Conservation (phyloP, 2,329 filamentous ascomycete genomes). For the Pseudopithomyces maydicus region DNA sequence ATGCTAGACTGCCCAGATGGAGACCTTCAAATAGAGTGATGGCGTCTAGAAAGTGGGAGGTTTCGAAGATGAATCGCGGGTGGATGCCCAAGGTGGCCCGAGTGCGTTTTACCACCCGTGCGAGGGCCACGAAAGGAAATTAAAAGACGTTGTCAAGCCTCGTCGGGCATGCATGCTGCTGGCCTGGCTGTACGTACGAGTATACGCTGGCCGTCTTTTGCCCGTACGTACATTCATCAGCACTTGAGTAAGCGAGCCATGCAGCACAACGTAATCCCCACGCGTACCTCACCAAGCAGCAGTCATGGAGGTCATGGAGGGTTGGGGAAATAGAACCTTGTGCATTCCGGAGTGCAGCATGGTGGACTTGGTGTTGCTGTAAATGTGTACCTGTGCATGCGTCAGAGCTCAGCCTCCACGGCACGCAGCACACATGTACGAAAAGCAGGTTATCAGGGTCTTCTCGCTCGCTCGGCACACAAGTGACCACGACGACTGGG, state of each 20-base stretch:
- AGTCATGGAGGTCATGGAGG: background rate
- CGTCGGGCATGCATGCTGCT: background rate
- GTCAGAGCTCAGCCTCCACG: constrained; percentile 15
- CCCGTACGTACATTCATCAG: background rate
- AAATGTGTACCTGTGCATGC: constrained; percentile 6
- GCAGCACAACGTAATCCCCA: constrained; percentile 20
- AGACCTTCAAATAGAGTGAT: background rate
- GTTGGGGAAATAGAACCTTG: constrained; percentile 5
- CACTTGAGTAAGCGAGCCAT: constrained; percentile 17
- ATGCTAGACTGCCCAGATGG: background rate
- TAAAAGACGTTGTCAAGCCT: background rate
- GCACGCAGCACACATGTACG: constrained; percentile 6
- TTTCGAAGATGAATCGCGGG: background rate
- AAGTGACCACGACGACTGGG: background rate
- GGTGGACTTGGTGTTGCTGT: background rate
- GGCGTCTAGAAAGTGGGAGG: too few species aligned
- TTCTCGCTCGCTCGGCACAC: background rate
- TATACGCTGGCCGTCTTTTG: background rate
- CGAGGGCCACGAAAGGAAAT: background rate
- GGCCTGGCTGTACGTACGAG: background rate
- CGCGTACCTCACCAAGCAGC: background rate
- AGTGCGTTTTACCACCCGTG: too few species aligned
- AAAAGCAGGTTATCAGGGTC: constrained; percentile 12
- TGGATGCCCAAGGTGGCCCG: too few species aligned
- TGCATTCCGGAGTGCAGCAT: background rate